Evolutionary conservation across 164 flowering plant species (phyloP).

Genomic region (Umbellularia californica): DNA sequence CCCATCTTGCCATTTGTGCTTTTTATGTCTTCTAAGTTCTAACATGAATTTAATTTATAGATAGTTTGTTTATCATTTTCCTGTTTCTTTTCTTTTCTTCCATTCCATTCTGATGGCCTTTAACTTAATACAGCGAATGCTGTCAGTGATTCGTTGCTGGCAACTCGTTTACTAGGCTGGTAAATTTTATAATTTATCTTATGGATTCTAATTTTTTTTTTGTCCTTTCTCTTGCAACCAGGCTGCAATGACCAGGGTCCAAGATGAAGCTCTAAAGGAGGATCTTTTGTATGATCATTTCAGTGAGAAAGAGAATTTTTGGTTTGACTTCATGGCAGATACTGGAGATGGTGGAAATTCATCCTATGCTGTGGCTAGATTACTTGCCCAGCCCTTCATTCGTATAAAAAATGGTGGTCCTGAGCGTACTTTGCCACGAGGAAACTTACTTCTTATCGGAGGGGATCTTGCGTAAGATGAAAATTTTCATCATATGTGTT

Average conservation of each 20-base stretch:
- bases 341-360: conserved; percentile 99
- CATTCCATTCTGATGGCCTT: no score
- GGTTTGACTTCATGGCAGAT: conserved; percentile 99
- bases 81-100: no score
- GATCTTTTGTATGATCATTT: conserved; percentile 81
- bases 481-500: not conserved
- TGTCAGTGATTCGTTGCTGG: not conserved
- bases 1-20: not conserved
- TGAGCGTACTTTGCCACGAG: conserved; percentile 54
- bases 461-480: conserved; percentile 99
- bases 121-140: not conserved
- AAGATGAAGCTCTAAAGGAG: conserved; percentile 44
- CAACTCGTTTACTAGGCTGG: not conserved
- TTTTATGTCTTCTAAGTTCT: not conserved
- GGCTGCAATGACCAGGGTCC: conserved; percentile 85
- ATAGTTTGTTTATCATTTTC: no score
- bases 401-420: conserved; percentile 29
- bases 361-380: conserved; percentile 78
- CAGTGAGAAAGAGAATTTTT: conserved; percentile 68
- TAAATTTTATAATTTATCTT: not conserved
- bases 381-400: conserved; percentile 87
- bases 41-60: not conserved
- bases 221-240: conserved; percentile 20
- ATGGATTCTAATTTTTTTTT: not conserved
- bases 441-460: conserved; percentile 81